Evolutionary conservation across 495 filamentous ascomycete species (phyloP).

Genomic region (Xylaria venustula): DNA sequence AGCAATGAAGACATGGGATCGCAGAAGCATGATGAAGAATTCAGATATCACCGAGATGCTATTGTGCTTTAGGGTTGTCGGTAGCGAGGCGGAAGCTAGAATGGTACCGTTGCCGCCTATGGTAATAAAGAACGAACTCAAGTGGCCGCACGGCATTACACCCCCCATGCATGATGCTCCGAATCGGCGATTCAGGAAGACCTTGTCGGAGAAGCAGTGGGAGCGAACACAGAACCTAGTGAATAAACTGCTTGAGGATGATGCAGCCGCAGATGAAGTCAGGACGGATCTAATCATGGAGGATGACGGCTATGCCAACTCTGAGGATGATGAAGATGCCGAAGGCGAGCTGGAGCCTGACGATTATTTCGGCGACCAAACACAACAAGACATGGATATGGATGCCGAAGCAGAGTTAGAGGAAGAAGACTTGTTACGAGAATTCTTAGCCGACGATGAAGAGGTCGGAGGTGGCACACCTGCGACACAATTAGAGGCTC

Average conservation of each 20-base stretch:
- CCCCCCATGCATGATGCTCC: conserved; percentile 86
- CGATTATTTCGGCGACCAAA: conserved; percentile 37
- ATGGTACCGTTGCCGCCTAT: conserved; percentile 61
- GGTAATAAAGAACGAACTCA: conserved; percentile 60
- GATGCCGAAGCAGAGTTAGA: conserved; percentile 37
- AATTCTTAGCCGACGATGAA: conserved; percentile 30
- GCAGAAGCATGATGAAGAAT: conserved; percentile 86
- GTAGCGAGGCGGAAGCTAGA: conserved; percentile 72
- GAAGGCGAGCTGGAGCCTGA: conserved; percentile 50
- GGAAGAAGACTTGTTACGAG: conserved; percentile 35
- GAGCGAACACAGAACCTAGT: conserved; percentile 85
- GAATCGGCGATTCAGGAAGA: conserved; percentile 81
- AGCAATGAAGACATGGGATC: conserved; percentile 95
- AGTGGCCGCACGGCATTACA: conserved; percentile 90
- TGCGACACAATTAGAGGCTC: conserved; percentile 31
- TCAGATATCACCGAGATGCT: conserved; percentile 97
- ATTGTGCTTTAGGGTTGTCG: conserved; percentile 68
- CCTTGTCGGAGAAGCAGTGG: conserved; percentile 78
- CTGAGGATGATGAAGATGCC: conserved; percentile 56
- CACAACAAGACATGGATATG: conserved; percentile 14
- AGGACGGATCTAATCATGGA: conserved; percentile 50
- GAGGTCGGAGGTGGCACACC: conserved; percentile 31
- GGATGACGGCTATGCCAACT: conserved; percentile 31
- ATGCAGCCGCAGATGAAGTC: conserved; percentile 50
- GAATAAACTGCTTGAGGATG: conserved; percentile 68